Evolutionary conservation across 371 early-diverging fungal species (phyloP), one percentile per base, ranked within the genome.

Genomic region (Rhizopus stolonifer): DNA sequence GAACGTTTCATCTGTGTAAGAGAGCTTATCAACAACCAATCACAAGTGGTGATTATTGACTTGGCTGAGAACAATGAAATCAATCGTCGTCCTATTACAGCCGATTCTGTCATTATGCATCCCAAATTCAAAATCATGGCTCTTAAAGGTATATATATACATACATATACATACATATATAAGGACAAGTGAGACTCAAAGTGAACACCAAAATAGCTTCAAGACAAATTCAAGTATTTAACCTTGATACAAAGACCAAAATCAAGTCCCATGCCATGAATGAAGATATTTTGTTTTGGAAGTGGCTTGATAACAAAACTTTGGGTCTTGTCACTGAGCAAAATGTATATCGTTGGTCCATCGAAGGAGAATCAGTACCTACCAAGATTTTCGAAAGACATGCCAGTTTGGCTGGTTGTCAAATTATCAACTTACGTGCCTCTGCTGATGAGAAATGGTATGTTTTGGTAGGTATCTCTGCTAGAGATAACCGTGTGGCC

Each of bases 81-180:
- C 40, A 81, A 89, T 60, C 88, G 94, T 49, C 80, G 96, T 46
- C 95, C 95, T 50, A 98, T 97, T 60, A 88, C 96, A 31, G 99
- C 99, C 10, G 98, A 98, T 65, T 95, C 96, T 8, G 97, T 94
- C 39, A 97, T 98, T 60, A 98, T 98, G 96, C 91, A 98, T 68
- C 98, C 97, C 1, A 85, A 82, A 21, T 79, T 81, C 53, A 92
- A 92, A 72, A 83, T 97, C 44, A 93, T 98, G 67, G 99, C 99
- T 5, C 82, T 98, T 51, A 97, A 95, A 85, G 87, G 93, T 94
- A 73, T 10, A 34, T n/a, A n/a, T n/a, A n/a, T n/a, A n/a, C n/a
- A 23, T 29, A 29, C 11, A 29, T 29, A 11, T 9, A 29, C 6
- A 9, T 18, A 18, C 21, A 8, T 9, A n/a, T 19, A 19, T 24